Conservation (phyloP, 371 early-diverging fungal genomes). For the Batkoa obscura region DNA sequence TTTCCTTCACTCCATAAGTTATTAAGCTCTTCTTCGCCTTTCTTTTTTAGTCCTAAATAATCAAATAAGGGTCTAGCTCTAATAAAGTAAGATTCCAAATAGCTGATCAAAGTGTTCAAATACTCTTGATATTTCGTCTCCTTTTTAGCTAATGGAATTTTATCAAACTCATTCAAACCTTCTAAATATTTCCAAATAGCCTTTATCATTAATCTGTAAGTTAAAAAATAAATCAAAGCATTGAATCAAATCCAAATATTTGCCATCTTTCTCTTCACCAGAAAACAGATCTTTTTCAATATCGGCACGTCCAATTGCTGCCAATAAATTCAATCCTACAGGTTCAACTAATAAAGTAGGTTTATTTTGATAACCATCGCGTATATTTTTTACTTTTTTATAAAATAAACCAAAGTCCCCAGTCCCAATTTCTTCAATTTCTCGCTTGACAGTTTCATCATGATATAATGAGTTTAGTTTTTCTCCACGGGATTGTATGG, state of each 20-base stretch:
- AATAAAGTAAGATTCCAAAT: conserved; percentile 55
- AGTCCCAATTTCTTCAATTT: conserved; percentile 48
- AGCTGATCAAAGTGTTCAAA: conserved; percentile 32
- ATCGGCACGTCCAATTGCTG: conserved; percentile 27
- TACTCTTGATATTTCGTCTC: conserved; percentile 43
- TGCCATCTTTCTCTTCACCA: conserved; percentile 78
- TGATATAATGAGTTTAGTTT: conserved; percentile 38
- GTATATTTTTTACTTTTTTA: conserved; percentile 55
- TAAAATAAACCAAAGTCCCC: conserved; percentile 76
- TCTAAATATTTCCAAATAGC: conserved; percentile 65
- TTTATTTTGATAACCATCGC: conserved; percentile 64
- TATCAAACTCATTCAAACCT: conserved; percentile 41
- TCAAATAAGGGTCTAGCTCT: conserved; percentile 67
- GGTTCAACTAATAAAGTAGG: conserved; percentile 62
- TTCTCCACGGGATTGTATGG: conserved; percentile 43
- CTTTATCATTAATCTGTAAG: conserved; percentile 45
- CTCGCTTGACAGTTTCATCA: conserved; percentile 60
- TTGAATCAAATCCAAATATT: conserved; percentile 66
- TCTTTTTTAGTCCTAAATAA: conserved; percentile 23
- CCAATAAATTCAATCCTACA: too few relatives aligned
- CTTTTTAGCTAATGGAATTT: conserved; percentile 41
- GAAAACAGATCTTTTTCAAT: conserved; percentile 56
- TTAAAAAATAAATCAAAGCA: conserved; percentile 17
- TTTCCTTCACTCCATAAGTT: conserved; percentile 31
- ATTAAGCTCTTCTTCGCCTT: conserved; percentile 32